Percentiles rank a stretch among this genome's conserved stretches.
These are phyloP conservation scores for Backusella circina DNA, from an alignment of 192 early-diverging fungal genomes.

Conservation along the genomic window DNA sequence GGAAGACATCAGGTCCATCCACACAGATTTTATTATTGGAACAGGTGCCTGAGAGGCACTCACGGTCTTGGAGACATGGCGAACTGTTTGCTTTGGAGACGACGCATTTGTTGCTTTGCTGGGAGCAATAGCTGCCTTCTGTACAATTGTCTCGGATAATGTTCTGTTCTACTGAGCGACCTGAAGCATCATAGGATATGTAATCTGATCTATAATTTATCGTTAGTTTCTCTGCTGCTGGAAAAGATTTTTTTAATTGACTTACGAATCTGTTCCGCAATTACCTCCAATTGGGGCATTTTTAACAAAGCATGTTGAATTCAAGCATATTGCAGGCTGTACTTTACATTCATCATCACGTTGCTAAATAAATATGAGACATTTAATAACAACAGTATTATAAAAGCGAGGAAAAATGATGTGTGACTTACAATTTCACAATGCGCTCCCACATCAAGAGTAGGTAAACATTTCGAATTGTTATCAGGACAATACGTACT, in stretches of 20 bases:
- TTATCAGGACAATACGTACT: constrained; percentile 34
- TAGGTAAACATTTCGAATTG: constrained; percentile 23
- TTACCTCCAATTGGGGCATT: constrained; percentile 25
- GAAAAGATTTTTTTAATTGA: not conserved
- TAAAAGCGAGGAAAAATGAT: not conserved
- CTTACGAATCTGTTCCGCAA: constrained; percentile 32
- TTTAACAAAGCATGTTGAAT: constrained; percentile 25
- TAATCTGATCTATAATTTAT: constrained; percentile 17
- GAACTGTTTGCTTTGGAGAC: not conserved
- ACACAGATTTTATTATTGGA: constrained; percentile 19
- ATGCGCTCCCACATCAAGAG: constrained; percentile 1
- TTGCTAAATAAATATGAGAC: constrained; percentile 16
- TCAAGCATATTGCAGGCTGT: constrained; percentile 28
- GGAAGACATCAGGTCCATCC: constrained; percentile 30
- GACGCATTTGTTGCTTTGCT: not conserved
- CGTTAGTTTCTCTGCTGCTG: not conserved
- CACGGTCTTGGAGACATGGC: constrained; percentile 29
- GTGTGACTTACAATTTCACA: constrained; percentile 29
- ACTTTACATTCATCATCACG: constrained; percentile 35
- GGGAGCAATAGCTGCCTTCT: constrained; percentile 18
- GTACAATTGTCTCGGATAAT: constrained; percentile 38
- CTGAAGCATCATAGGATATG: constrained; percentile 20
- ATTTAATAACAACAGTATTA: not conserved
- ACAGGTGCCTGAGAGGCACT: constrained; percentile 26
- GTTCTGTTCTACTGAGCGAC: constrained; percentile 9